Conservation (phyloP, 2,329 filamentous ascomycete species). For the Cryoendolithus antarcticus region DNA sequence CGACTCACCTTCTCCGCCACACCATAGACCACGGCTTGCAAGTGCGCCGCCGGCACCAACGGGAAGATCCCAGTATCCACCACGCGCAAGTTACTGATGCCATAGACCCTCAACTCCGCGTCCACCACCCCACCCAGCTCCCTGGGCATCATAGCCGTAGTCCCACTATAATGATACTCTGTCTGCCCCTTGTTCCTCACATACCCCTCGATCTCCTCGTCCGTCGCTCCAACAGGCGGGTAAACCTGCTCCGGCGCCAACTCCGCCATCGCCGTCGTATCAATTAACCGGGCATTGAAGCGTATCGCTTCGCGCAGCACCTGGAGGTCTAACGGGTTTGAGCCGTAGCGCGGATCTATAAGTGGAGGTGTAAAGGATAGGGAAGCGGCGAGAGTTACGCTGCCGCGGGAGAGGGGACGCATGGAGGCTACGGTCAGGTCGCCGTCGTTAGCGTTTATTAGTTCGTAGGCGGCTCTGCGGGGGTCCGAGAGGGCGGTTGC, state of each 20-base stretch:
- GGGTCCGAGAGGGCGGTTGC: constrained; percentile 12
- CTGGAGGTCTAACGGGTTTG: constrained; percentile 29
- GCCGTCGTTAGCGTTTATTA: constrained; percentile 21
- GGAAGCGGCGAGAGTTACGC: constrained; percentile 26
- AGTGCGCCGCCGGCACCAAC: constrained; percentile 27
- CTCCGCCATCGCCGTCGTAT: constrained; percentile 11
- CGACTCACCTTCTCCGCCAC: constrained; percentile 28
- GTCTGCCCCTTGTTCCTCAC: constrained; percentile 24
- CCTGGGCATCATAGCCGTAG: constrained; percentile 37
- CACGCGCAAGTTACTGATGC: constrained; percentile 32
- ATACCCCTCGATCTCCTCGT: constrained; percentile 16
- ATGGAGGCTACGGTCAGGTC: constrained; percentile 22
- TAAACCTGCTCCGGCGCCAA: constrained; percentile 12
- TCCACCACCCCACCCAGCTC: constrained; percentile 40
- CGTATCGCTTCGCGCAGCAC: constrained; percentile 16
- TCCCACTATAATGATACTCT: constrained; percentile 40
- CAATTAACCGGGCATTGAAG: constrained; percentile 18
- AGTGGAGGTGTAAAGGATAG: constrained; percentile 27
- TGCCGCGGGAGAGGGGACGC: constrained; percentile 36
- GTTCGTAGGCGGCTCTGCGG: constrained; percentile 16
- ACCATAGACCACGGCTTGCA: constrained; percentile 22
- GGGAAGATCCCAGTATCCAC: constrained; percentile 36
- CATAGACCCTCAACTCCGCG: constrained; percentile 31
- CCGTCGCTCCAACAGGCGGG: constrained; percentile 15
- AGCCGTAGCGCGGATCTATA: constrained; percentile 33